phyloP scores from a whole-genome alignment of 2,329 filamentous ascomycete species.

The Ramichloridium luteum region DNA sequence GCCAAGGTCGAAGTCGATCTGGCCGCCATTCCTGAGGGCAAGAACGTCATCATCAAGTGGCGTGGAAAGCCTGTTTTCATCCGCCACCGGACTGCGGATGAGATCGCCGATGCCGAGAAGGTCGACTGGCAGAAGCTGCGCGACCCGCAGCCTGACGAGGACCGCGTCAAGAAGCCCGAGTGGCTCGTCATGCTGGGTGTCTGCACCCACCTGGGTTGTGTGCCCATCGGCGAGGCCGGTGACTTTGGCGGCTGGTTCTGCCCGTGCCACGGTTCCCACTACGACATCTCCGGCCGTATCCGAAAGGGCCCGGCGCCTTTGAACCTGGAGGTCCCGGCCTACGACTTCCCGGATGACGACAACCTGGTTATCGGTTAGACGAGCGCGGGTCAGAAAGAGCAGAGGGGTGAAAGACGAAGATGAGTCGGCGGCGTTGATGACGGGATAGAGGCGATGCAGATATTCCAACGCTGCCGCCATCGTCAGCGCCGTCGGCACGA shows the following conservation, averaged over 20 bases:
- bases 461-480: too few relatives aligned
- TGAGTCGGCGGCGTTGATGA: too few relatives aligned
- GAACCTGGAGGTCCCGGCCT: slow-evolving; percentile 88
- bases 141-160: slow-evolving; percentile 81
- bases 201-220: slow-evolving; percentile 98
- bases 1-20: slow-evolving; percentile 99
- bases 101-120: slow-evolving; percentile 91
- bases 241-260: slow-evolving; percentile 99
- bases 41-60: slow-evolving; percentile 99
- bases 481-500: too few relatives aligned
- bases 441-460: too few relatives aligned
- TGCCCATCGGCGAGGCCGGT: slow-evolving; percentile 96
- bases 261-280: slow-evolving; percentile 99
- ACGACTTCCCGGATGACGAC: slow-evolving; percentile 85
- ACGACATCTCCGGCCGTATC: slow-evolving; percentile 98
- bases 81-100: slow-evolving; percentile 84
- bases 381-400: too few relatives aligned
- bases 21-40: slow-evolving; percentile 86
- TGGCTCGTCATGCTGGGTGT: slow-evolving; percentile 99
- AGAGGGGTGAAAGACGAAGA: too few relatives aligned
- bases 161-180: slow-evolving; percentile 95
- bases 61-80: slow-evolving; percentile 99
- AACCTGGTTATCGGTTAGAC: slow-evolving; percentile 85
- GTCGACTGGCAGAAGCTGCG: slow-evolving; percentile 71
- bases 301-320: slow-evolving; percentile 93